Evolutionary conservation across 1,284 basidiomycete genomes (phyloP).

Genomic region (Ceraceosorus guamensis): DNA sequence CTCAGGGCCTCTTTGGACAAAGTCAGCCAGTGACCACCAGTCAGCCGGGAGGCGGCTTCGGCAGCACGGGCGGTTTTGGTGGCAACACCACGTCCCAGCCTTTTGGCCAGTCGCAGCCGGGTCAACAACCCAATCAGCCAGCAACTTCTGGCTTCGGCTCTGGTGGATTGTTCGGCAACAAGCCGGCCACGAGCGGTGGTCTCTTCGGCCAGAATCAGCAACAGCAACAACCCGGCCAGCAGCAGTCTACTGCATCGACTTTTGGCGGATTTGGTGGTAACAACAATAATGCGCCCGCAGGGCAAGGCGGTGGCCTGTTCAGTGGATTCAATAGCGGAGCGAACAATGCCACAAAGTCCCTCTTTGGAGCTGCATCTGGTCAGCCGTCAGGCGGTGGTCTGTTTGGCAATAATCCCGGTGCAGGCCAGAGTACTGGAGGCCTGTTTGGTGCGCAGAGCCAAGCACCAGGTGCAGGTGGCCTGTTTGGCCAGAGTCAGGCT

Average conservation of each 20-base stretch:
- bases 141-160: conserved; percentile 16
- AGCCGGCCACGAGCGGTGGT: conserved; percentile 27
- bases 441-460: conserved; percentile 50
- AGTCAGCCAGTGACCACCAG: conserved; percentile 24
- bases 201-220: conserved; percentile 26
- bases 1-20: conserved; percentile 50
- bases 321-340: not conserved
- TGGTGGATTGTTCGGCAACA: conserved; percentile 37
- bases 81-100: conserved; percentile 22
- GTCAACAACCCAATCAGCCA: conserved; percentile 17
- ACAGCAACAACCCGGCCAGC: conserved; percentile 20
- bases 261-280: conserved; percentile 22
- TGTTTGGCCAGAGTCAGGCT: conserved; percentile 23
- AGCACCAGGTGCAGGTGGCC: conserved; percentile 13
- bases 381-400: conserved; percentile 38
- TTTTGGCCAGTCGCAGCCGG: conserved; percentile 14
- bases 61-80: conserved; percentile 17
- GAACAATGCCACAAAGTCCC: conserved; percentile 6
- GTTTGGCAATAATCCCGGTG: conserved; percentile 23
- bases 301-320: conserved; percentile 46
- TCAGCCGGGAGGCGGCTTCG: conserved; percentile 30
- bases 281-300: conserved; percentile 40
- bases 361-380: conserved; percentile 18
- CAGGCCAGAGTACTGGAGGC: conserved; percentile 47
- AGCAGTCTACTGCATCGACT: conserved; percentile 23